Conservation (phyloP, 768 basidiomycete species). For the Amanita polypyramis region DNA sequence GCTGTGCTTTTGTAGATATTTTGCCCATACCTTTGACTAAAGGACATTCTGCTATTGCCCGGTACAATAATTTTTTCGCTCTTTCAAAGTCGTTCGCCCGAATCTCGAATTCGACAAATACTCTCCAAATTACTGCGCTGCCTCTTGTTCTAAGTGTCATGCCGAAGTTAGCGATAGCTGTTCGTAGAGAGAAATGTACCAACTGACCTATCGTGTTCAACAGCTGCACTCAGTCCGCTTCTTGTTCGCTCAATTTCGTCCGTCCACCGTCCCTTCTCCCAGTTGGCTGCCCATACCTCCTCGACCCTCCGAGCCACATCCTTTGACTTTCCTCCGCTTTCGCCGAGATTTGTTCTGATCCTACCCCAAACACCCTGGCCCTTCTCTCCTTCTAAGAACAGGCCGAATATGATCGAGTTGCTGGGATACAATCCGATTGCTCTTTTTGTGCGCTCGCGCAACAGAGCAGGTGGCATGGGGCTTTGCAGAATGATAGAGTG, state of each 20-base stretch:
- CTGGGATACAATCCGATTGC: slow-evolving; percentile 50
- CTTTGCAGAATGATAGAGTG: slow-evolving; percentile 44
- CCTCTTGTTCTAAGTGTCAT: slow-evolving; percentile 41
- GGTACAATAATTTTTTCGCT: slow-evolving; percentile 66
- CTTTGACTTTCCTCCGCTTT: slow-evolving; percentile 37
- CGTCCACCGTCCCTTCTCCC: slow-evolving; percentile 66
- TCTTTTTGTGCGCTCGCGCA: slow-evolving; percentile 46
- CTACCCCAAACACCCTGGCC: slow-evolving; percentile 75
- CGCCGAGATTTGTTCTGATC: slow-evolving; percentile 47
- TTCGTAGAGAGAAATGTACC: slow-evolving; percentile 11
- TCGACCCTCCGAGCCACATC: slow-evolving; percentile 45
- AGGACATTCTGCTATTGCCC: slow-evolving; percentile 68
- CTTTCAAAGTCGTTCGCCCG: slow-evolving; percentile 41
- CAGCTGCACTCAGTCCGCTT: slow-evolving; percentile 47
- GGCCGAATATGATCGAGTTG: slow-evolving; percentile 62
- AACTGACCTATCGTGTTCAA: slow-evolving; percentile 54
- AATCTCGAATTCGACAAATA: slow-evolving; percentile 74
- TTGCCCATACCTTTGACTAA: slow-evolving; percentile 50
- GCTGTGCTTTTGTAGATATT: slow-evolving; percentile 1
- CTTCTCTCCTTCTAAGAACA: slow-evolving; percentile 69
- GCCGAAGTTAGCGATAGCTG: slow-evolving; percentile 7
- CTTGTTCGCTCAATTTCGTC: slow-evolving; percentile 63
- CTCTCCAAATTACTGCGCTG: slow-evolving; percentile 60
- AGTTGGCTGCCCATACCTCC: slow-evolving; percentile 75
- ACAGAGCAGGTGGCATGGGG: slow-evolving; percentile 43